These are phyloP conservation scores for Leccinum truebloodii DNA, from an alignment of 768 basidiomycete species.

Conservation along the genomic window DNA sequence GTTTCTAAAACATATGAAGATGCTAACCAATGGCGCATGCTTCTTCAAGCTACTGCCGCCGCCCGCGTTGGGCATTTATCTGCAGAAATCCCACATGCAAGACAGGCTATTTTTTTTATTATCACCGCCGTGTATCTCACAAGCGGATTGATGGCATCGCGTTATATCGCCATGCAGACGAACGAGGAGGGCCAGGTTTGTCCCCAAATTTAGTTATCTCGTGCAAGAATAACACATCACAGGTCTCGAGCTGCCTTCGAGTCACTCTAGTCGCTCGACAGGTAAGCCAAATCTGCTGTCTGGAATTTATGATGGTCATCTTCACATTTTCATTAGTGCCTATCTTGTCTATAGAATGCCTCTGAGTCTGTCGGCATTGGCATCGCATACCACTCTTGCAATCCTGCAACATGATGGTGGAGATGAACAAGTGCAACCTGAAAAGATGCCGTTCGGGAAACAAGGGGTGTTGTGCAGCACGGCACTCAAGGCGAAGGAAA, in stretches of 20 bases:
- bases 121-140: background rate
- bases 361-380: no score
- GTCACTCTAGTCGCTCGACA: background rate
- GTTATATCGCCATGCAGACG: background rate
- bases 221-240: background rate
- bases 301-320: no score
- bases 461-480: constrained; percentile 61
- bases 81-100: background rate
- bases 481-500: constrained; percentile 72
- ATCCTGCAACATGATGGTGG: constrained; percentile 48
- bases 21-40: background rate
- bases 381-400: constrained; percentile 51
- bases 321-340: no score
- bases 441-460: constrained; percentile 60
- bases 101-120: background rate
- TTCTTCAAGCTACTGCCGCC: background rate
- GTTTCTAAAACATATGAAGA: background rate
- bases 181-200: background rate
- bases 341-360: no score
- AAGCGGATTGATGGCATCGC: background rate
- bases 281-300: no score
- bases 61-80: background rate
- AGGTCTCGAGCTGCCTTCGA: background rate
- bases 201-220: background rate
- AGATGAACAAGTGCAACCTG: constrained; percentile 17